phyloP scores from a whole-genome alignment of 495 filamentous ascomycete genomes.

The Staphylotrichum longicolle region DNA sequence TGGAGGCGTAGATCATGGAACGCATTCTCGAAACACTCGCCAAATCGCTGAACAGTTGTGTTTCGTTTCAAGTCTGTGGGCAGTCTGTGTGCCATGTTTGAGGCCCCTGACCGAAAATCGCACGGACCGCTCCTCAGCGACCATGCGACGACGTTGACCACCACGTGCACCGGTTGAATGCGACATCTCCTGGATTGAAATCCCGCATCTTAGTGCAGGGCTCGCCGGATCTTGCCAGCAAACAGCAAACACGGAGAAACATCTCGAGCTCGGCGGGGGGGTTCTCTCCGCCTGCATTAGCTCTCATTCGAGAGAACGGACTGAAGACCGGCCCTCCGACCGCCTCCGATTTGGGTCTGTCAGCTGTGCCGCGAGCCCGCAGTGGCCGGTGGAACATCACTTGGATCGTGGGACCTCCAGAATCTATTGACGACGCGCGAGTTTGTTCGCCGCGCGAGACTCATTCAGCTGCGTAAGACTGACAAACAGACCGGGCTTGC shows the following conservation, averaged over 20 bases:
- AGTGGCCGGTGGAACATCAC: not conserved
- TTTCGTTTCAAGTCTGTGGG: constrained; percentile 27
- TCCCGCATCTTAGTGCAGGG: not conserved
- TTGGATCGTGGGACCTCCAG: no score
- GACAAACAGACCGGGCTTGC: no score
- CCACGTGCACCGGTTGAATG: constrained; percentile 3
- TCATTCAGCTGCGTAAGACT: no score
- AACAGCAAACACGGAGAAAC: not conserved
- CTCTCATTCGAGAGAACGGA: not conserved
- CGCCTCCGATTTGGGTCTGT: constrained; percentile 2
- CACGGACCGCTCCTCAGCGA: constrained; percentile 9
- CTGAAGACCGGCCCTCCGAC: not conserved
- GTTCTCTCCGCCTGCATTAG: not conserved
- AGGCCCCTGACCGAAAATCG: constrained; percentile 17
- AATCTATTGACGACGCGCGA: no score
- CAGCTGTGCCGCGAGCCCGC: constrained; percentile 19
- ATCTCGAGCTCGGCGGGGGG: not conserved
- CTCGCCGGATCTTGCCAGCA: not conserved
- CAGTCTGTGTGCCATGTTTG: constrained; percentile 16
- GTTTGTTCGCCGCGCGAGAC: no score
- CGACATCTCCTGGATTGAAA: constrained; percentile 4
- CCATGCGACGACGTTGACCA: not conserved
- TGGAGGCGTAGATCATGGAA: not conserved
- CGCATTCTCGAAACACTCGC: constrained; percentile 12
- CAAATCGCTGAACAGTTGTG: constrained; percentile 3